Evolutionary conservation across 352 stramenopile species (phyloP), one percentile per base, ranked within the genome.

Genomic region (Phytopythium sindhum): DNA sequence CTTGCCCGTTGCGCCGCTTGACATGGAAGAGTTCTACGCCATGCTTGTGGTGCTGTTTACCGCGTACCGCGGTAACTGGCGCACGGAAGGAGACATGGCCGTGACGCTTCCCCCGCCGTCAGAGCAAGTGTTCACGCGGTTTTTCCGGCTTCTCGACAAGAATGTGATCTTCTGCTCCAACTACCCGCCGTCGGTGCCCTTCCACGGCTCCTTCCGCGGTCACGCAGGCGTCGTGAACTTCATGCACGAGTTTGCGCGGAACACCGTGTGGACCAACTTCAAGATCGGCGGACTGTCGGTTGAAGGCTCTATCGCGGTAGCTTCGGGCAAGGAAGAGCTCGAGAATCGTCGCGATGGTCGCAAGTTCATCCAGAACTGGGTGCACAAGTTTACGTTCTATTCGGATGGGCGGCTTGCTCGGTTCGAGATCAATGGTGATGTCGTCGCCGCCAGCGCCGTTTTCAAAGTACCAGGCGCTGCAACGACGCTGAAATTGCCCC

Each of bases 311-410:
- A 88, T 96, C 15, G 87, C 87, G 12, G 87, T 96, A 24, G 87
- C 87, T 24, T 92, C 81, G 0, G 87, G 87, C 11, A 92, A 94
- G 50, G 87, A 96, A 56, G 85, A 96, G 63, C 80, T 96, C 21
- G 87, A 93, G 60, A 96, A 96, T 72, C 86, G 87, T 44, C 80
- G 82, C 45, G 87, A 96, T 42, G 80, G 76, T 0, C 81, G 87
- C 39, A 90, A 89, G 55, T 96, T 96, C 48, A 84, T 94, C 45
- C 87, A 96, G 63, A 96, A 96, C 57, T 96, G 87, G 87, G 86
- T 96, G 37, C 87, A 96, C 74, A 96, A 96, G 69, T 96, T 96
- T 54, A 93, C 86, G 35, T 96, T 96, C 45, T 90, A 90, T 65
- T 86, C 80, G 12, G 84, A 96, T 41, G 87, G 87, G 4, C 75